phyloP scores from a whole-genome alignment of 305 asterid species.

The Fraxinus baroniana region DNA sequence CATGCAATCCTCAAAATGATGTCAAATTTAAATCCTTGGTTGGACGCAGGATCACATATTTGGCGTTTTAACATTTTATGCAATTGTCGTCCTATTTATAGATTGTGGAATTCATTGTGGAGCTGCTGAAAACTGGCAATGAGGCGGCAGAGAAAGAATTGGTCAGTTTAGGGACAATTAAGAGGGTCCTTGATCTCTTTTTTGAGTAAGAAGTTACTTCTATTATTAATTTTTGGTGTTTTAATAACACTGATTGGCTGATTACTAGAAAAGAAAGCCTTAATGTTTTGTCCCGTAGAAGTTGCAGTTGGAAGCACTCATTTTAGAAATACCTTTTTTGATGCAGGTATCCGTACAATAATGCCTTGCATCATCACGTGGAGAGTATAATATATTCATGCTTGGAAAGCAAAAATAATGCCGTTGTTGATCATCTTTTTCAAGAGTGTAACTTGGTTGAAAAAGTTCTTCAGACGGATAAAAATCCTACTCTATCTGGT shows the following conservation, averaged over 20 bases:
- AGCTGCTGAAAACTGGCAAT: conserved; percentile 80
- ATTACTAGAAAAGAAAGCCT: conserved; percentile 13
- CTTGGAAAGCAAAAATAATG: conserved; percentile 71
- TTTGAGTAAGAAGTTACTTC: conserved; percentile 66
- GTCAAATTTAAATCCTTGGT: background rate
- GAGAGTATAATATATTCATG: conserved; percentile 93
- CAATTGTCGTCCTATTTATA: conserved; percentile 30
- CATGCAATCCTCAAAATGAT: conserved; percentile 7
- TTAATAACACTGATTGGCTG: background rate
- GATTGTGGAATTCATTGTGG: conserved; percentile 91
- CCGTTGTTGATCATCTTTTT: conserved; percentile 70
- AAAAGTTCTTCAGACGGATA: conserved; percentile 71
- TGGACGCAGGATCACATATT: background rate
- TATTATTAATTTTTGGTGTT: conserved; percentile 8
- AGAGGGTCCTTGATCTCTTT: conserved; percentile 79
- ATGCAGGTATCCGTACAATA: conserved; percentile 87
- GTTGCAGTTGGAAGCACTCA: conserved; percentile 12
- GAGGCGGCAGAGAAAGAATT: conserved; percentile 83
- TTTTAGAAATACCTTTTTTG: conserved; percentile 13
- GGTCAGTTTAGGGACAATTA: conserved; percentile 79
- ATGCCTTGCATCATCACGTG: conserved; percentile 96
- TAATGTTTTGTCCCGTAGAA: background rate
- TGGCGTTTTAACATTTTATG: background rate
- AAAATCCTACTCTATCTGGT: conserved; percentile 52
- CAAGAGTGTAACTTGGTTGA: conserved; percentile 71